Evolutionary conservation across 2,329 filamentous ascomycete genomes (phyloP).

Genomic region (Apiospora arundinis): DNA sequence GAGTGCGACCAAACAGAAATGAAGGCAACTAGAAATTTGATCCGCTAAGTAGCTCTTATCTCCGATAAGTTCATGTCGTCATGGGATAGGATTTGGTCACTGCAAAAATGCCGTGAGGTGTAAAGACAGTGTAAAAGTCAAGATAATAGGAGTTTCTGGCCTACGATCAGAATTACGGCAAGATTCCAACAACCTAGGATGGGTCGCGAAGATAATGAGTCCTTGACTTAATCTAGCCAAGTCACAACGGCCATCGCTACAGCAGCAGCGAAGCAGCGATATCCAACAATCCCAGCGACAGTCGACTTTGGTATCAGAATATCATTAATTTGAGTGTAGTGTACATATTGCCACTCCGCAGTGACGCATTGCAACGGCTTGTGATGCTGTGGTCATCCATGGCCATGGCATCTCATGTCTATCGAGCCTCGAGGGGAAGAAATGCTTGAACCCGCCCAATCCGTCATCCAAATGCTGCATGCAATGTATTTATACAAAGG

Average conservation of each 20-base stretch:
- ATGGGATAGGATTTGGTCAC: background rate
- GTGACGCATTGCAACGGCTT: constrained; percentile 7
- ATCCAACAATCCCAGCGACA: background rate
- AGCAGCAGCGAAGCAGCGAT: background rate
- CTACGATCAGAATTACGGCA: background rate
- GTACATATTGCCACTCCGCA: constrained; percentile 30
- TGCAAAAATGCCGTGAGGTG: background rate
- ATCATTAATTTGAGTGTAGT: constrained; percentile 35
- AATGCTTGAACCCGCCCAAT: constrained; percentile 19
- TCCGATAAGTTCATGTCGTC: constrained; percentile 26
- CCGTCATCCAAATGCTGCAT: constrained; percentile 21
- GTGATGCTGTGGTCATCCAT: background rate
- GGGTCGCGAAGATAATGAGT: background rate
- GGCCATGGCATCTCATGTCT: constrained; percentile 14
- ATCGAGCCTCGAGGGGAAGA: constrained; percentile 20
- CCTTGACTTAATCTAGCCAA: background rate
- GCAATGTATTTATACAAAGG: constrained; percentile 21
- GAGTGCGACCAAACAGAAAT: background rate
- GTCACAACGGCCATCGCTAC: background rate
- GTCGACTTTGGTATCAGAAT: constrained; percentile 28
- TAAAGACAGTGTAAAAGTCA: background rate
- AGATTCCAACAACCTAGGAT: background rate
- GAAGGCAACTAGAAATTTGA: background rate
- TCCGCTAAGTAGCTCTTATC: constrained; percentile 23
- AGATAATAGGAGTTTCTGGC: too few species aligned